Conservation (phyloP, 1,284 basidiomycete species). For the Boletus subluridellus region DNA sequence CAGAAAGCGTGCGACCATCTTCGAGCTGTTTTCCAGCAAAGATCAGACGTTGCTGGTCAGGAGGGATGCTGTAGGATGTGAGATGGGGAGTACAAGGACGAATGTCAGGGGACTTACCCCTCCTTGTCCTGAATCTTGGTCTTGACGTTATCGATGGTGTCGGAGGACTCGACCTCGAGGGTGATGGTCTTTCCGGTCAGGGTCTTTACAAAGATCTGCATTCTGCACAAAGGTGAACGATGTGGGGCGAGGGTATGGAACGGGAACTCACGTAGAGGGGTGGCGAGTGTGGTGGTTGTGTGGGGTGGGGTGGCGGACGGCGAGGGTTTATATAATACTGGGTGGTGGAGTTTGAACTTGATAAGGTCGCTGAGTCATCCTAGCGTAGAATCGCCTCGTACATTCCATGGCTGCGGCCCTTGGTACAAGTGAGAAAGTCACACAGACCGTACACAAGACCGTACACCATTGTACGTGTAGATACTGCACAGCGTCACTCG, state of each 20-base stretch:
- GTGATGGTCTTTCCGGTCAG: constrained; percentile 94
- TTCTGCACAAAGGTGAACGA: constrained; percentile 29
- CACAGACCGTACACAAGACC: no score
- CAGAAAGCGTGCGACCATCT: constrained; percentile 76
- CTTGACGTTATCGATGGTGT: constrained; percentile 88
- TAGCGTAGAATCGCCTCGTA: constrained; percentile 11
- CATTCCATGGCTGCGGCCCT: not conserved
- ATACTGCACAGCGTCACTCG: constrained; percentile 22
- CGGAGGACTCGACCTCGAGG: constrained; percentile 85
- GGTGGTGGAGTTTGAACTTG: constrained; percentile 26
- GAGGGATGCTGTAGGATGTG: constrained; percentile 52
- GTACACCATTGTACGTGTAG: not conserved
- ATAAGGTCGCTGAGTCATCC: constrained; percentile 1
- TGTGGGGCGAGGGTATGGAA: not conserved
- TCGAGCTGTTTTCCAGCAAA: constrained; percentile 88
- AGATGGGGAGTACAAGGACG: not conserved
- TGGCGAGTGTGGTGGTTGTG: constrained; percentile 41
- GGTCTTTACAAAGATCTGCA: constrained; percentile 86
- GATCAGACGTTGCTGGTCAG: constrained; percentile 83
- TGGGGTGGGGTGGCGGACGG: not conserved
- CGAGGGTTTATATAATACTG: constrained; percentile 24
- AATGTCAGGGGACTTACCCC: constrained; percentile 58
- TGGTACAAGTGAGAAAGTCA: no score
- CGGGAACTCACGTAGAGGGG: constrained; percentile 51
- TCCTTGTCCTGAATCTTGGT: constrained; percentile 84